phyloP scores from a whole-genome alignment of 2,329 filamentous ascomycete genomes.

The Hymenoscyphus albidus region DNA sequence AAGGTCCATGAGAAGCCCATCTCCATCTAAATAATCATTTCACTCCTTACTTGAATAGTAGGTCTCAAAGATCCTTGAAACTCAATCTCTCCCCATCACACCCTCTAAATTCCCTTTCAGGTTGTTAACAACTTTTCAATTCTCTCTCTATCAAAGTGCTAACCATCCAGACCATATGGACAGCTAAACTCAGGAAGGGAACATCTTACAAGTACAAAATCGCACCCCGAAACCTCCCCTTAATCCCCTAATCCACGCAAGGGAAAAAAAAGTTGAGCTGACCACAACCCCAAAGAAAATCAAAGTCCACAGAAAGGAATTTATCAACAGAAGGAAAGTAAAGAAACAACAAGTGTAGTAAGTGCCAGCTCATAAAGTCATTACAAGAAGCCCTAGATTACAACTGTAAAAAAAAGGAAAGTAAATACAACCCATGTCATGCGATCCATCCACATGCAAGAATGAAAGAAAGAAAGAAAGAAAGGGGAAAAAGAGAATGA shows the following conservation, averaged over 20 bases:
- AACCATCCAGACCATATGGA: too few species aligned
- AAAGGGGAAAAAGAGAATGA: neutral
- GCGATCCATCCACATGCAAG: neutral
- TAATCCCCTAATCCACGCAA: neutral
- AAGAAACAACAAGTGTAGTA: neutral
- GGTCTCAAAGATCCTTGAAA: too few species aligned
- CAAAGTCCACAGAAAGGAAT: neutral
- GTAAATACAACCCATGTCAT: too few species aligned
- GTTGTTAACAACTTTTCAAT: too few species aligned
- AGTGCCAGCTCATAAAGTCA: conserved; percentile 3
- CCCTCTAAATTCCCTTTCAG: too few species aligned
- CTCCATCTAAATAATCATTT: too few species aligned
- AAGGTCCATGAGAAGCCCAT: too few species aligned
- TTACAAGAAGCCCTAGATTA: neutral
- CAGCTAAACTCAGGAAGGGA: too few species aligned
- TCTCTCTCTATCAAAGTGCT: too few species aligned
- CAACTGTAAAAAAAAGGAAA: too few species aligned
- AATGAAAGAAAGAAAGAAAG: neutral
- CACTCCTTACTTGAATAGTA: too few species aligned
- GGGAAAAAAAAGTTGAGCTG: neutral
- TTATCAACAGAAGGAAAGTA: neutral
- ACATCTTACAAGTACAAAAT: neutral
- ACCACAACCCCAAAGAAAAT: neutral
- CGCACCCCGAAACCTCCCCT: neutral
- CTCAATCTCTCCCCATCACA: too few species aligned